Evolutionary conservation across 257 asterid species (phyloP), one percentile per base, ranked within the genome.

Genomic region (Linderniella brevidens): DNA sequence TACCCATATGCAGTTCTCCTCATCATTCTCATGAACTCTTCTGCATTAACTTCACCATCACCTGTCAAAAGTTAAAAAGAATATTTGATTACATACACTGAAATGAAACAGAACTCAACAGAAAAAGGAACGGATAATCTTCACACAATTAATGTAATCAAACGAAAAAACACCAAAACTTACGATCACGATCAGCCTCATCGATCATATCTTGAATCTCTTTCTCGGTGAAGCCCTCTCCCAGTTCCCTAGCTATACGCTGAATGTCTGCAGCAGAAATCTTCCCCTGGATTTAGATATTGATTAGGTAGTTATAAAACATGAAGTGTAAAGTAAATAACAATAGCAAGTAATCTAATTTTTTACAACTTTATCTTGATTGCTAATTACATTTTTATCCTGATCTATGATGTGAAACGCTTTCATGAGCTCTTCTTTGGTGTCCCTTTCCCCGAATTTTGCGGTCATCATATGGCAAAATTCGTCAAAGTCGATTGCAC

Each of bases 141-240:
- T 25, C 4, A 2, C 3, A 25, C 32, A 25, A n/a, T n/a, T n/a
- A n/a, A 25, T 3, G 32, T 25, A 25, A 25, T 25, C 32, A 6
- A 25, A 25, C 32, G 6, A 25, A 13, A 11, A 13, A 13, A 39
- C 15, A 39, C 15, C 15, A 13, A 52, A 62, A 66, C 82, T 76
- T 78, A 88, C 98, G 74, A 42, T 88, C 98, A 37, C 84, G 82
- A 52, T 88, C 96, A 29, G 98, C 96, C 65, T 75, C 94, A n/a
- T 69, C 83, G 49, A 85, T 65, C 98, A 88, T 88, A 60, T 81
- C 96, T 62, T 75, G 94, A 55, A 88, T 77, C 69, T 88, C 96
- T 61, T 52, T 74, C 8, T 68, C 81, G 5, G 81, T 63, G 58
- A 88, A 84, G 16, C 60, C 57, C 66, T 84, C 94, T 49, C 92